phyloP scores from a whole-genome alignment of 371 early-diverging fungal genomes.

The Lichtheimia ramosa region DNA sequence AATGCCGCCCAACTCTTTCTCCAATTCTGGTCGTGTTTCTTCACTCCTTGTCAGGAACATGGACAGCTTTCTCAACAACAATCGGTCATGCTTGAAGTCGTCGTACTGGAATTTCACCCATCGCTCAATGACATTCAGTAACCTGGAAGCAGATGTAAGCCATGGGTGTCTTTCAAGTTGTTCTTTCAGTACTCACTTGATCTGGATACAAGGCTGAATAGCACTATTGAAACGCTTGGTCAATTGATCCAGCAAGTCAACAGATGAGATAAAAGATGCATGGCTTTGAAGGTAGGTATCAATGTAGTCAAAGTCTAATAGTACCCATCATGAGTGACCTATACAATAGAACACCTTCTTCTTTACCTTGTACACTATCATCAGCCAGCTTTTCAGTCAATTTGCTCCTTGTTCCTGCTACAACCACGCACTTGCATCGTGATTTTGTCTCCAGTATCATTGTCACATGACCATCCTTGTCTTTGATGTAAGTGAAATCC shows the following conservation, averaged over 20 bases:
- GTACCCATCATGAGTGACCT: not conserved
- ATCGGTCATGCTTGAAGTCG: constrained; percentile 50
- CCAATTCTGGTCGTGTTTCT: not conserved
- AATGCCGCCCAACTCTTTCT: not conserved
- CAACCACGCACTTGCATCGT: constrained; percentile 49
- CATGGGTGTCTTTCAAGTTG: not conserved
- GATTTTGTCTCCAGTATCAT: constrained; percentile 8
- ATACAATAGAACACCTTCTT: not conserved
- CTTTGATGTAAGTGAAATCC: not conserved
- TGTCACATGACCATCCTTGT: constrained; percentile 19
- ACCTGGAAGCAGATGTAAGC: constrained; percentile 30
- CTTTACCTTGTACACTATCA: constrained; percentile 56
- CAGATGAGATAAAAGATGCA: constrained; percentile 45
- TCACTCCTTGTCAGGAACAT: constrained; percentile 13
- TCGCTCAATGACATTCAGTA: constrained; percentile 57
- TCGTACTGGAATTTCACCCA: constrained; percentile 65
- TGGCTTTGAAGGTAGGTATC: constrained; percentile 60
- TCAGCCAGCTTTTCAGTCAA: constrained; percentile 61
- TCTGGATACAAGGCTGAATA: not conserved
- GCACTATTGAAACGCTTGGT: not conserved
- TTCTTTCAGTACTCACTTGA: not conserved
- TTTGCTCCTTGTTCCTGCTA: constrained; percentile 57
- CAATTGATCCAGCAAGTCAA: not conserved
- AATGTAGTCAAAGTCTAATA: constrained; percentile 59
- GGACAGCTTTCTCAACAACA: constrained; percentile 27